phyloP scores from a whole-genome alignment of 2,329 filamentous ascomycete species.

The Venturia carpophila region DNA sequence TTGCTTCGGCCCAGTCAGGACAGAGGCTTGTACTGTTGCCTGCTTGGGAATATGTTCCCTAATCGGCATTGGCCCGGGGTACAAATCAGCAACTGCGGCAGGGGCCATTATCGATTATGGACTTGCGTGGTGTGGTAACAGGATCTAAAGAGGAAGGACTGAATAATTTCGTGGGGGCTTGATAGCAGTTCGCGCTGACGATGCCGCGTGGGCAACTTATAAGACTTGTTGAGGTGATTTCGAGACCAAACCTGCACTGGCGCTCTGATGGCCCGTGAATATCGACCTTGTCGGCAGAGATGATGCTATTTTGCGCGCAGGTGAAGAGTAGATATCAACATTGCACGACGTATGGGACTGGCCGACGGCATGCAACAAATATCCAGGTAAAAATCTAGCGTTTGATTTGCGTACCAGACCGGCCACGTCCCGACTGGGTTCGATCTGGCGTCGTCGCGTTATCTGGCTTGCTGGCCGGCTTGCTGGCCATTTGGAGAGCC shows the following conservation, averaged over 20 bases:
- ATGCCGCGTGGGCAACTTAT: slow-evolving; percentile 10
- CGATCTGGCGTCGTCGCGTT: background rate
- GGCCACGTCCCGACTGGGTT: background rate
- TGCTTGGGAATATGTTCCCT: slow-evolving; percentile 30
- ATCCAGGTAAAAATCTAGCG: background rate
- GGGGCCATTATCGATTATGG: slow-evolving; percentile 12
- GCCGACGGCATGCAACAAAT: background rate
- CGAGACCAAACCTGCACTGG: background rate
- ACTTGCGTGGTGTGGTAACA: background rate
- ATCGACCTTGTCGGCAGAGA: slow-evolving; percentile 4
- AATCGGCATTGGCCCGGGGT: background rate
- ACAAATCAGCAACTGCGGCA: slow-evolving; percentile 15
- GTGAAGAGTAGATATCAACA: background rate
- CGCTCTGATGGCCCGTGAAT: background rate
- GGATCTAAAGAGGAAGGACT: slow-evolving; percentile 11
- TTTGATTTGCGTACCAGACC: background rate
- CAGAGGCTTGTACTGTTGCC: slow-evolving; percentile 32
- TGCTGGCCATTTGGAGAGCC: slow-evolving; percentile 9
- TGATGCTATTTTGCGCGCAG: background rate
- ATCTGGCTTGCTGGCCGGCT: slow-evolving; percentile 20
- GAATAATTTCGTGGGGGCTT: slow-evolving; percentile 9
- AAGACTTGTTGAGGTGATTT: background rate
- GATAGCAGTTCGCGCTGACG: background rate
- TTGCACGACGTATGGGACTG: background rate
- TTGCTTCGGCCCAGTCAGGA: slow-evolving; percentile 37